Evolutionary conservation across 2,329 filamentous ascomycete genomes (phyloP).

Genomic region (Neofusicoccum parvum): DNA sequence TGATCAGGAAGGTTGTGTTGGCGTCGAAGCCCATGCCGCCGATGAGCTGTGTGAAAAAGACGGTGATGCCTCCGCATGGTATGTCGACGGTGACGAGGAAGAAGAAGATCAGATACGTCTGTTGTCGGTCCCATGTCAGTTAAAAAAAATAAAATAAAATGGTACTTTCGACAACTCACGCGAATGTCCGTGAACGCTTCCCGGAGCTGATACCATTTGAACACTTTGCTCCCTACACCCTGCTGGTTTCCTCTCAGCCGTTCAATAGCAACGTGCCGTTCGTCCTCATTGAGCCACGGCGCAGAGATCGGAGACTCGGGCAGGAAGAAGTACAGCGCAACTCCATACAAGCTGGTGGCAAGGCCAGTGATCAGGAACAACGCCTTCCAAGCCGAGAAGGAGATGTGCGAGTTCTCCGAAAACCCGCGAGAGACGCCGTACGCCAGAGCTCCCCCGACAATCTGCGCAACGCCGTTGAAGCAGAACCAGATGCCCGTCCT

Average conservation of each 20-base stretch:
- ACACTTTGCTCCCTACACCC: conserved; percentile 27
- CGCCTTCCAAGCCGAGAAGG: conserved; percentile 54
- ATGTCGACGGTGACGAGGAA: background rate
- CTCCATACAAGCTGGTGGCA: background rate
- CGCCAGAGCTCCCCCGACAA: conserved; percentile 26
- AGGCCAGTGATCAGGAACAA: background rate
- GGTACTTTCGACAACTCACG: background rate
- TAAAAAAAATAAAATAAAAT: too few species aligned
- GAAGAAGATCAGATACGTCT: background rate
- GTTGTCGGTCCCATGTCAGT: too few species aligned
- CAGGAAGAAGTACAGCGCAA: conserved; percentile 49
- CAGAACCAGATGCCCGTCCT: conserved; percentile 32
- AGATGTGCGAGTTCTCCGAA: conserved; percentile 50
- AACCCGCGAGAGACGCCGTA: conserved; percentile 33
- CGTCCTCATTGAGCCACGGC: conserved; percentile 57
- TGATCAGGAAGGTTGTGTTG: conserved; percentile 2
- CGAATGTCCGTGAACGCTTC: conserved; percentile 19
- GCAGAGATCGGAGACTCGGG: conserved; percentile 67
- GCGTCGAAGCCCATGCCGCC: conserved; percentile 2
- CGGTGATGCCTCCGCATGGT: background rate
- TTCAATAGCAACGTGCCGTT: conserved; percentile 62
- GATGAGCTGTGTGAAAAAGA: conserved; percentile 1
- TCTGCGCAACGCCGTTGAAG: conserved; percentile 25
- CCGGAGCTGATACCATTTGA: conserved; percentile 17
- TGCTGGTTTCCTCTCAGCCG: conserved; percentile 47